These are phyloP conservation scores for Cenococcum geophilum DNA, from an alignment of 495 filamentous ascomycete species.

Conservation along the genomic window DNA sequence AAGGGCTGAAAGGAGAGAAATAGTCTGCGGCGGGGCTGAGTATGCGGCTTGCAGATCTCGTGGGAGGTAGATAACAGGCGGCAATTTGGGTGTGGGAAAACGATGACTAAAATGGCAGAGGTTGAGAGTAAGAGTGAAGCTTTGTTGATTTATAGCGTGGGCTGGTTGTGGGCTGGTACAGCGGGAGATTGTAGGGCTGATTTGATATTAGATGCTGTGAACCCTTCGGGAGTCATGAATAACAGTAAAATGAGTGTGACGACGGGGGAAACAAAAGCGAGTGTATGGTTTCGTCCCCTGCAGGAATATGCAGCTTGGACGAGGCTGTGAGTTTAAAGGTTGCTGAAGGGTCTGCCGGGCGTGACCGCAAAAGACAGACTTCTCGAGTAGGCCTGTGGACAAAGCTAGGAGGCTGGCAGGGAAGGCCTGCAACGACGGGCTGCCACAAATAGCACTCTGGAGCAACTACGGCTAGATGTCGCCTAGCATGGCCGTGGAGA, in stretches of 20 bases:
- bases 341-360: conserved; percentile 7
- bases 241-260: conserved; percentile 17
- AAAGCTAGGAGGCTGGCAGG: conserved; percentile 23
- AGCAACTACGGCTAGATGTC: neutral
- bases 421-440: neutral
- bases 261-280: conserved; percentile 15
- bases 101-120: conserved; percentile 27
- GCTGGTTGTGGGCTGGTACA: neutral
- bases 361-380: conserved; percentile 7
- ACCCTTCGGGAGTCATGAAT: conserved; percentile 11
- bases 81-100: conserved; percentile 4
- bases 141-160: conserved; percentile 25
- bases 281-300: conserved; percentile 25
- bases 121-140: conserved; percentile 19
- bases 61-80: conserved; percentile 20
- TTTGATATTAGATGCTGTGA: conserved; percentile 14
- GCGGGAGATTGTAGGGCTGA: conserved; percentile 30
- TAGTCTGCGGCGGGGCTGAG: conserved; percentile 23
- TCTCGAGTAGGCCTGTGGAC: conserved; percentile 11
- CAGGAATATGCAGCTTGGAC: conserved; percentile 29
- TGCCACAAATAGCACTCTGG: conserved; percentile 8
- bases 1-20: conserved; percentile 8
- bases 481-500: conserved; percentile 13
- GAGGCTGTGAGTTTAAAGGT: conserved; percentile 26
- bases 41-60: conserved; percentile 28